Conservation (phyloP, 345 rosid genomes). For the Theobroma cacao region DNA sequence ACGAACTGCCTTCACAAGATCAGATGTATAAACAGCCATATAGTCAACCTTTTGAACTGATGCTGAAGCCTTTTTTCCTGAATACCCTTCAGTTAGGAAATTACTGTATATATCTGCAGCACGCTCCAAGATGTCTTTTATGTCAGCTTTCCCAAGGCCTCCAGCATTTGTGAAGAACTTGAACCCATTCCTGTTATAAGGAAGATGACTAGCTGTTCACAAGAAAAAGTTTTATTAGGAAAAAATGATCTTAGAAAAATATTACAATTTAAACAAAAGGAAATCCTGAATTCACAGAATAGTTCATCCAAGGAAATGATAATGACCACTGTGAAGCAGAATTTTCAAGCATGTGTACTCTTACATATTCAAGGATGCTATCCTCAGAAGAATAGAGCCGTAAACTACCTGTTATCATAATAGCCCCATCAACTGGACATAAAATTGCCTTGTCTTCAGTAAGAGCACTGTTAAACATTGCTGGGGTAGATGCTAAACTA, state of each 20-base stretch:
- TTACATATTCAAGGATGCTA: neutral
- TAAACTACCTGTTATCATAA: constrained; percentile 87
- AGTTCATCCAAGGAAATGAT: constrained; percentile 7
- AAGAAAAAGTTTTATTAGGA: constrained; percentile 20
- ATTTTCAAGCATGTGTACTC: neutral
- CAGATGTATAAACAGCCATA: constrained; percentile 78
- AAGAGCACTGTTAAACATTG: constrained; percentile 95
- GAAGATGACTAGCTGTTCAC: constrained; percentile 94
- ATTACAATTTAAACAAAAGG: neutral
- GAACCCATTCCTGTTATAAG: constrained; percentile 96
- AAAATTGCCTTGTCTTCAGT: constrained; percentile 58
- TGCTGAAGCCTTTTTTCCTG: constrained; percentile 36
- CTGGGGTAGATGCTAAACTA: constrained; percentile 98
- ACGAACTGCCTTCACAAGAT: constrained; percentile 84
- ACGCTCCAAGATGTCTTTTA: constrained; percentile 78
- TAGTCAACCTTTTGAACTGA: constrained; percentile 69
- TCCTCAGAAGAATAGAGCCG: constrained; percentile 3
- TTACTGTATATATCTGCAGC: constrained; percentile 75
- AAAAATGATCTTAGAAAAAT: neutral
- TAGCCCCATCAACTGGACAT: constrained; percentile 97
- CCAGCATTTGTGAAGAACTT: constrained; percentile 92
- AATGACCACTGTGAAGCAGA: neutral
- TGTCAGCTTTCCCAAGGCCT: constrained; percentile 91
- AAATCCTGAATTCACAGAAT: neutral
- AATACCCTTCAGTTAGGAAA: constrained; percentile 40